A percentile compares a stretch with the other conserved stretches of the same genome.
These are phyloP conservation scores for Tympanopsis confertula DNA, from an alignment of 2,329 filamentous ascomycete species.

Conservation along the genomic window DNA sequence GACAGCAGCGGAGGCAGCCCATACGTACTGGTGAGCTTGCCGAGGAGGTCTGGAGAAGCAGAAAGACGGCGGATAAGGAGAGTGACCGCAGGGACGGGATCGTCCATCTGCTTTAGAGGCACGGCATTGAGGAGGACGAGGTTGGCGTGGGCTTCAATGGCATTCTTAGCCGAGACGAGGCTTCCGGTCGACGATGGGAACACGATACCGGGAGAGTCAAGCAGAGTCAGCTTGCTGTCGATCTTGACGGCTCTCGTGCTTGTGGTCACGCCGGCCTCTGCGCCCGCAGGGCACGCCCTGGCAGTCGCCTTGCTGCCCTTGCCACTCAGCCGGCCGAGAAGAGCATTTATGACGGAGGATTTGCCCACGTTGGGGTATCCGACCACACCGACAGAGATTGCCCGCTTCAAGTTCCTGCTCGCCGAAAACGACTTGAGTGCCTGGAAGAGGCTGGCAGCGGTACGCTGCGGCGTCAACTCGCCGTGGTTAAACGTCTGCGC, in stretches of 20 bases:
- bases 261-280: slow-evolving; percentile 86
- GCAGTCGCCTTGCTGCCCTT: slow-evolving; percentile 40
- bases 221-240: slow-evolving; percentile 83
- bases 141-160: slow-evolving; percentile 66
- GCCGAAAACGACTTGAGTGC: slow-evolving; percentile 83
- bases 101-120: slow-evolving; percentile 85
- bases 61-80: slow-evolving; percentile 76
- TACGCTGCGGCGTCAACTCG: slow-evolving; percentile 74
- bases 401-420: slow-evolving; percentile 72
- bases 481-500: slow-evolving; percentile 88
- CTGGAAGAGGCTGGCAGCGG: slow-evolving; percentile 73
- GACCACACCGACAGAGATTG: slow-evolving; percentile 83
- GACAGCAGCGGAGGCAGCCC: slow-evolving; percentile 71
- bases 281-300: slow-evolving; percentile 72
- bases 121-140: slow-evolving; percentile 83
- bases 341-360: slow-evolving; percentile 89
- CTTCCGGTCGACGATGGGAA: slow-evolving; percentile 55
- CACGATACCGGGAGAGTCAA: slow-evolving; percentile 89
- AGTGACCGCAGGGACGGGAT: slow-evolving; percentile 76
- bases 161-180: slow-evolving; percentile 42
- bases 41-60: slow-evolving; percentile 58
- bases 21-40: slow-evolving; percentile 74
- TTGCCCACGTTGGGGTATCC: slow-evolving; percentile 95
- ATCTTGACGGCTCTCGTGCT: slow-evolving; percentile 83
- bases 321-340: slow-evolving; percentile 65